Evolutionary conservation across 148 eudicot species (phyloP).

Genomic region (Fagopyrum tataricum): DNA sequence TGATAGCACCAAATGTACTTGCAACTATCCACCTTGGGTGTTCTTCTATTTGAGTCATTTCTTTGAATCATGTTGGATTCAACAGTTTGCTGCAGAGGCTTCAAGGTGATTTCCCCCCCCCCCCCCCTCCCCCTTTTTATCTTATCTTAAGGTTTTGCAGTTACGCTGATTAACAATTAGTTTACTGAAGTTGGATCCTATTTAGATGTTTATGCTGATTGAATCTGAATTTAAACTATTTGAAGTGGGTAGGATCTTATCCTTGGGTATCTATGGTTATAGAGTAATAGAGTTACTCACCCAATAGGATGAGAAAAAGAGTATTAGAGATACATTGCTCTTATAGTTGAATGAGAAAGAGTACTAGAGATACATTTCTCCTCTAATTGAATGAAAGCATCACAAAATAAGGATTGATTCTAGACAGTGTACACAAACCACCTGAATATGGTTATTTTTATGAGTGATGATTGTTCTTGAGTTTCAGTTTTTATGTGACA

Average conservation of each 20-base stretch:
- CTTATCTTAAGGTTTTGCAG: neutral
- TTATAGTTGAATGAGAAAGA: neutral
- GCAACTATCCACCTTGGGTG: conserved; percentile 5
- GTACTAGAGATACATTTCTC: neutral
- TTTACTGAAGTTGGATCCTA: neutral
- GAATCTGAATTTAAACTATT: neutral
- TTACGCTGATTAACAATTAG: neutral
- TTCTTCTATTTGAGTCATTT: neutral
- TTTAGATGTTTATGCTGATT: neutral
- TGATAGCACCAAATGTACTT: neutral
- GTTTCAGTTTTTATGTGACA: no score
- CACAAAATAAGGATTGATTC: neutral
- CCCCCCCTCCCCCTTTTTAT: neutral
- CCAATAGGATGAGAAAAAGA: no score
- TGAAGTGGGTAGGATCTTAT: neutral
- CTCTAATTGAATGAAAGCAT: neutral
- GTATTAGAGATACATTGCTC: neutral
- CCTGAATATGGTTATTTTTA: neutral
- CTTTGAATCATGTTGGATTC: conserved; percentile 43
- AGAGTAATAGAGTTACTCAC: neutral
- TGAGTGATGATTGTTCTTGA: no score
- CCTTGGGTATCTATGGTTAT: neutral
- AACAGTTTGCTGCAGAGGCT: conserved; percentile 28
- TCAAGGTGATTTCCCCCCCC: conserved; percentile 29
- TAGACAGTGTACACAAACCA: neutral